These are phyloP conservation scores for Cetraspora pellucida DNA, from an alignment of 192 early-diverging fungal species.

Conservation along the genomic window DNA sequence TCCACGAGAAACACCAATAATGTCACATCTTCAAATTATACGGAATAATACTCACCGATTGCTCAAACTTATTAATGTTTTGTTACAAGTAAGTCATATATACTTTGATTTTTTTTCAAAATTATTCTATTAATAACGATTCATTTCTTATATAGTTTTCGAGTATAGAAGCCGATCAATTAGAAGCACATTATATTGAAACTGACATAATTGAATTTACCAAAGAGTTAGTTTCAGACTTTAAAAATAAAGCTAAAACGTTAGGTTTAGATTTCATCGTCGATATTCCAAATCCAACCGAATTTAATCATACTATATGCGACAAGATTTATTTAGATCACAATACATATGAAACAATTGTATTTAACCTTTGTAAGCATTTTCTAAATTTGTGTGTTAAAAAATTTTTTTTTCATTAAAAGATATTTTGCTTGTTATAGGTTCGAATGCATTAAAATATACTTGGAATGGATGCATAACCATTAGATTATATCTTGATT, in stretches of 20 bases:
- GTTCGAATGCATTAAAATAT: conserved; percentile 48
- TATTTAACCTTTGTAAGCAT: conserved; percentile 25
- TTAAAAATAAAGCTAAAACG: conserved; percentile 41
- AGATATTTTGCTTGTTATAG: neutral
- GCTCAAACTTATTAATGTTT: conserved; percentile 57
- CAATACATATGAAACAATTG: no score
- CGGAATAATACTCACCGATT: conserved; percentile 56
- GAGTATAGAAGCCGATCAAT: neutral
- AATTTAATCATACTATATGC: neutral
- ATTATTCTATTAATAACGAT: no score
- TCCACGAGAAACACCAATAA: no score
- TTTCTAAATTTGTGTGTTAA: neutral
- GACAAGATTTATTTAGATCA: conserved; percentile 12
- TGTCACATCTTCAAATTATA: conserved; percentile 47
- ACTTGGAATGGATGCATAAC: conserved; percentile 55
- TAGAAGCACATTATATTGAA: conserved; percentile 47
- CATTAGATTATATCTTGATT: conserved; percentile 51
- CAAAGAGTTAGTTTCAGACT: conserved; percentile 52
- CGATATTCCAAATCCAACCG: conserved; percentile 21
- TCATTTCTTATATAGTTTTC: neutral
- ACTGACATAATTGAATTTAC: conserved; percentile 53
- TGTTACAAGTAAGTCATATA: conserved; percentile 52
- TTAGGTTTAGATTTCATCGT: conserved; percentile 47
- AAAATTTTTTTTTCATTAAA: neutral
- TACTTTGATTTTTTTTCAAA: no score